Conservation (phyloP, 139 green algal genomes). For the Mychonastes homosphaera region DNA sequence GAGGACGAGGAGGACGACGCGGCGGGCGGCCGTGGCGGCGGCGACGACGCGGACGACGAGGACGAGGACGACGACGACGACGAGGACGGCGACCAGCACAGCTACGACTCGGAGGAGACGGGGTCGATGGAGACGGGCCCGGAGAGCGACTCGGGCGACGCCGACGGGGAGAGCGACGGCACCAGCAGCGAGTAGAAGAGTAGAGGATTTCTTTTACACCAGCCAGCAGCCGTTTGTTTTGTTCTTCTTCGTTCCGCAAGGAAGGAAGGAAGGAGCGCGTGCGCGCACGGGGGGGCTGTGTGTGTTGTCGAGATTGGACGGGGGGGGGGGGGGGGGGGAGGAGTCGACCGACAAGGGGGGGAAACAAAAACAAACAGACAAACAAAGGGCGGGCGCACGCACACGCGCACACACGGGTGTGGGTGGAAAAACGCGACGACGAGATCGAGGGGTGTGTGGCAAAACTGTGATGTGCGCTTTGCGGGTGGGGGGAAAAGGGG, state of each 20-base stretch:
- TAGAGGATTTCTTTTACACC: neutral
- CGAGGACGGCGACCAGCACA: constrained; percentile 8
- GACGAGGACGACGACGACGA: constrained; percentile 14
- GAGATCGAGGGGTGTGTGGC: too few relatives aligned
- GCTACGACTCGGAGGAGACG: constrained; percentile 4
- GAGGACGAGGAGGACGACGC: constrained; percentile 16
- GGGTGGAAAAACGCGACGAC: too few relatives aligned
- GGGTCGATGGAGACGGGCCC: neutral
- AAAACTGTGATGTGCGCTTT: too few relatives aligned
- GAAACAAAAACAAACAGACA: too few relatives aligned
- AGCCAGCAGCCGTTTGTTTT: neutral
- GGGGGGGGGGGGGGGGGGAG: too few relatives aligned
- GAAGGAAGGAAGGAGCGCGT: too few relatives aligned
- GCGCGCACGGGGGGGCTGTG: too few relatives aligned
- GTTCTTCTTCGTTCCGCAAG: neutral
- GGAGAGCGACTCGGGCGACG: neutral
- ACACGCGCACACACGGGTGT: too few relatives aligned
- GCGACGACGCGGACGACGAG: constrained; percentile 3
- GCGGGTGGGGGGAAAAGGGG: too few relatives aligned
- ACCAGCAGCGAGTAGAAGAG: neutral
- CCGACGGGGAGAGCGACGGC: neutral
- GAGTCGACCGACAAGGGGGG: too few relatives aligned
- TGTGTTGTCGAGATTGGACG: too few relatives aligned
- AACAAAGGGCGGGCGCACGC: too few relatives aligned
- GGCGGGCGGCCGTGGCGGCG: constrained; percentile 2